phyloP scores from a whole-genome alignment of 2,329 filamentous ascomycete species.

The Cryphonectria japonica region DNA sequence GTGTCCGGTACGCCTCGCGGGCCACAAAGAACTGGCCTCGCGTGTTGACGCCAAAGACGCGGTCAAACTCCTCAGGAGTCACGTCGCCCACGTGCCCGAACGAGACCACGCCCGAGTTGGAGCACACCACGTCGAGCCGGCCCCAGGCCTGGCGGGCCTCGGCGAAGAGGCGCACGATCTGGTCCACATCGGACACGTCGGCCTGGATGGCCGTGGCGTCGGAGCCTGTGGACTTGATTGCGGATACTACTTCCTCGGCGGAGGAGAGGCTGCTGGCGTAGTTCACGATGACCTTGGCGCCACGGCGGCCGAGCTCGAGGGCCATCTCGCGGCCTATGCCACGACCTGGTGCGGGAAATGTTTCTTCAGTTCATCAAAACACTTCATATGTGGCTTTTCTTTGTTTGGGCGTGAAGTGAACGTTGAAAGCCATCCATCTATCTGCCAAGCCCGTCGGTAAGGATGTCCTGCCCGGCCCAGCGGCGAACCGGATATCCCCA shows the following conservation, averaged over 20 bases:
- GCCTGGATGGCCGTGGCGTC: slow-evolving; percentile 70
- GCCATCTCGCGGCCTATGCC: slow-evolving; percentile 71
- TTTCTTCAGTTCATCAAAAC: background rate
- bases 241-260: slow-evolving; percentile 66
- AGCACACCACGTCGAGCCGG: slow-evolving; percentile 71
- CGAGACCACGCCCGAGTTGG: slow-evolving; percentile 70
- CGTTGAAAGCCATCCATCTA: background rate
- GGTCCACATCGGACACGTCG: slow-evolving; percentile 66
- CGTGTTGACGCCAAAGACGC: slow-evolving; percentile 71
- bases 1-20: slow-evolving; percentile 70
- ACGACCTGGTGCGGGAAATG: slow-evolving; percentile 47
- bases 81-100: slow-evolving; percentile 73
- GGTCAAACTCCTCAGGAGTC: slow-evolving; percentile 71
- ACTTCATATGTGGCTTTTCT: background rate
- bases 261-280: slow-evolving; percentile 67
- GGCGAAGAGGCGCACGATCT: slow-evolving; percentile 67
- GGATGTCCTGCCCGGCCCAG: background rate
- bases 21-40: slow-evolving; percentile 75
- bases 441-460: background rate
- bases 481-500: slow-evolving; percentile 21
- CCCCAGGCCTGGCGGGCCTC: slow-evolving; percentile 66
- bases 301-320: slow-evolving; percentile 65
- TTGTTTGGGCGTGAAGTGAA: background rate
- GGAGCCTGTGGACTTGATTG: slow-evolving; percentile 66
- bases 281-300: slow-evolving; percentile 69